These are phyloP conservation scores for Ramaria sp. DNA, from an alignment of 768 basidiomycete genomes.

Conservation along the genomic window DNA sequence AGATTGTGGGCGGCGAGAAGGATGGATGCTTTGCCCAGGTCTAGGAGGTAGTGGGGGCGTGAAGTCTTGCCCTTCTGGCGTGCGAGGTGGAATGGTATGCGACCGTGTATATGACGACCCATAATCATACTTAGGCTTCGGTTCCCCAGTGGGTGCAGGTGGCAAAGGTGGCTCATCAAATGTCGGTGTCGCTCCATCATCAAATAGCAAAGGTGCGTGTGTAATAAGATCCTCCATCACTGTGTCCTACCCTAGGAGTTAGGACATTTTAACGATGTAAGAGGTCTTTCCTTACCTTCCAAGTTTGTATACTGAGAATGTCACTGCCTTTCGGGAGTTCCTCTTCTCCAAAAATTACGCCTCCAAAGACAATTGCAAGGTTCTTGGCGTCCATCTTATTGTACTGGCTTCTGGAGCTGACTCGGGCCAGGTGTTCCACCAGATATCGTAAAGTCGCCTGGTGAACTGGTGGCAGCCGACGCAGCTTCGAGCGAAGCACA, in stretches of 20 bases:
- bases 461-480: constrained; percentile 73
- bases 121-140: constrained; percentile 44
- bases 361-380: constrained; percentile 81
- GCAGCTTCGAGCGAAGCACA: constrained; percentile 78
- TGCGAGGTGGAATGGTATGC: constrained; percentile 33
- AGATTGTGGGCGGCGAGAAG: constrained; percentile 28
- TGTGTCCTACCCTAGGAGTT: constrained; percentile 37
- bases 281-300: constrained; percentile 44
- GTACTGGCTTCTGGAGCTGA: constrained; percentile 52
- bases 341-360: constrained; percentile 87
- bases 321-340: constrained; percentile 74
- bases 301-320: constrained; percentile 60
- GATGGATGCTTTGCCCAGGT: constrained; percentile 69
- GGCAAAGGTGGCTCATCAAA: constrained; percentile 57
- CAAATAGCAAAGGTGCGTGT: constrained; percentile 57
- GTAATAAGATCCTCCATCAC: constrained; percentile 83
- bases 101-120: constrained; percentile 67
- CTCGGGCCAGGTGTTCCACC: constrained; percentile 72
- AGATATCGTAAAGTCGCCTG: constrained; percentile 74
- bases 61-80: constrained; percentile 42
- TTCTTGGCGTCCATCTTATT: constrained; percentile 96
- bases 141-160: constrained; percentile 59
- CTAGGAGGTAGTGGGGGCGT: constrained; percentile 58
- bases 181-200: constrained; percentile 29
- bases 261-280: neutral